Evolutionary conservation across 148 eudicot species (phyloP), one percentile per base, ranked within the genome.

Genomic region (Diospyros kaki): DNA sequence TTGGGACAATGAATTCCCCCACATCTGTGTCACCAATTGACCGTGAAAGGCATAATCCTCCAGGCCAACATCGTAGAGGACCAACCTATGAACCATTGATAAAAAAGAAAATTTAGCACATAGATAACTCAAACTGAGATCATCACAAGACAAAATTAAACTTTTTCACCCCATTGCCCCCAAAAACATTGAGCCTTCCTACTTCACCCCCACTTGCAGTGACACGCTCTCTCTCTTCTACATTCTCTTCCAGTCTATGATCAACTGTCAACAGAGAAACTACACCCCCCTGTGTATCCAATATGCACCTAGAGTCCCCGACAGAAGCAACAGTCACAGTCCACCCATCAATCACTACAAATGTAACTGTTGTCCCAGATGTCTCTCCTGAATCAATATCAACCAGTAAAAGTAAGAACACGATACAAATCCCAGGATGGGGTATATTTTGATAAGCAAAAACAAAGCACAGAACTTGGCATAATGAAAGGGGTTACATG

Each of bases 131-230:
- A 39, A 84, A 50, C 72, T 59, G 38, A 6, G 6, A 51, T 3
- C 14, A 54, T 45, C 38, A 72, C 2, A 41, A 58, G 9, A 6
- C 8, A 83, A 72, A 5, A 68, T 38, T 18, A 52, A 69, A 7
- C 10, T 46, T 52, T 68, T 51, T 69, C 59, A 95, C 99, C 99
- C 84, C 96, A 84, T 81, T 95, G 76, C 90, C 96, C 38, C 96
- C 96, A 66, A 72, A 89, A 12, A 90, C 73, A 84, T 95, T 90
- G 39, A 94, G 97, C 78, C 99, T 82, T 81, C 96, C 97, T 50
- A 95, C 99, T 87, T 92, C 99, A 81, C 96, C 99, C 13, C 99
- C 99, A 68, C 97, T 92, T 69, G 94, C 99, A 58, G 96, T 95
- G 63, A 95, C 96, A 69, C 99, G 97, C 53, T 90, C 89, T 76